A percentile compares a stretch with the other conserved stretches of the same genome.
These are phyloP conservation scores for Acacia pycnantha DNA, from an alignment of 331 rosid genomes.

Conservation along the genomic window DNA sequence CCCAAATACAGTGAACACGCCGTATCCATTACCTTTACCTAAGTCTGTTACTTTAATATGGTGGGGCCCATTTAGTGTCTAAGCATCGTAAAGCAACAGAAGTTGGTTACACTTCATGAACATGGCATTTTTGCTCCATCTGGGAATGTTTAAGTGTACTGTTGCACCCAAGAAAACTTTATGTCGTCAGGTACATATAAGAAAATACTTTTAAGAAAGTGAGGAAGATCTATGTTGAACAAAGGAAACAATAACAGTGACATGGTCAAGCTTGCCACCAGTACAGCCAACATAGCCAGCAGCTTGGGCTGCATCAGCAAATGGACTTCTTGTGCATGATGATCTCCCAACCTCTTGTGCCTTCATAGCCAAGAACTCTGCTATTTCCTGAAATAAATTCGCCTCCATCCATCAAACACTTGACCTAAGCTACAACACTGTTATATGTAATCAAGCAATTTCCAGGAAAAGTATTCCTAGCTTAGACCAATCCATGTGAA, in stretches of 20 bases:
- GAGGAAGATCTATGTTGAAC: background rate
- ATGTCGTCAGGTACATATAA: no score
- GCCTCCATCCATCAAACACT: background rate
- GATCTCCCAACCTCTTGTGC: slow-evolving; percentile 72
- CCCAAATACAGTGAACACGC: no score
- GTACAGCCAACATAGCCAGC: slow-evolving; percentile 58
- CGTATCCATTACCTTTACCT: no score
- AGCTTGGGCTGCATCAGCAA: slow-evolving; percentile 67
- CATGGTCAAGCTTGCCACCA: slow-evolving; percentile 79
- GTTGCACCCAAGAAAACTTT: no score
- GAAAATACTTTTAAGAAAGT: background rate
- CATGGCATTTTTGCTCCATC: no score
- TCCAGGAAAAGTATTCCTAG: background rate
- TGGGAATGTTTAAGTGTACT: no score
- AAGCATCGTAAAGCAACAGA: no score
- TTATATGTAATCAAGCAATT: background rate
- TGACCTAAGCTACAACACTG: background rate
- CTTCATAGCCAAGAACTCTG: slow-evolving; percentile 53
- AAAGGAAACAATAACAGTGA: slow-evolving; percentile 36
- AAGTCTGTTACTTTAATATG: no score
- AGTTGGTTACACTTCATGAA: no score
- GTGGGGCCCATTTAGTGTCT: no score
- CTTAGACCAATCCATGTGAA: background rate
- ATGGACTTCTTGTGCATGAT: slow-evolving; percentile 62
- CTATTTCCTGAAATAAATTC: slow-evolving; percentile 55